Conservation (phyloP, 768 basidiomycete species). For the Xanthoconium stramineum region DNA sequence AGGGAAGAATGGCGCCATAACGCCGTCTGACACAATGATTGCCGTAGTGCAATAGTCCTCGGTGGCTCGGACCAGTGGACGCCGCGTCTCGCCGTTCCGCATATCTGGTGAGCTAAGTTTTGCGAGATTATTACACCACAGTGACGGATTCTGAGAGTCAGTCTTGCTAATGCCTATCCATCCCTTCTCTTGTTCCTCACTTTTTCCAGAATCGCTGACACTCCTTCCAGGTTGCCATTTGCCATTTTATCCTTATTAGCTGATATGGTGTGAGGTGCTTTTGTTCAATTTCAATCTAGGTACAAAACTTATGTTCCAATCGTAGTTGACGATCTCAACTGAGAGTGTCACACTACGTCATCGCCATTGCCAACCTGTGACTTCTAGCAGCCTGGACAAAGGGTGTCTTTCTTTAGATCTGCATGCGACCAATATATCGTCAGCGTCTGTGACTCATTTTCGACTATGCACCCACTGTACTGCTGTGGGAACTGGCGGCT, state of each 20-base stretch:
- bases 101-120: slow-evolving; percentile 23
- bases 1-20: slow-evolving; percentile 1
- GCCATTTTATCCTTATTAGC: background rate
- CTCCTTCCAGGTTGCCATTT: background rate
- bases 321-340: slow-evolving; percentile 25
- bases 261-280: background rate
- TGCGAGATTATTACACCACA: slow-evolving; percentile 33
- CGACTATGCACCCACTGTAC: slow-evolving; percentile 48
- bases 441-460: slow-evolving; percentile 10
- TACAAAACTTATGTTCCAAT: slow-evolving; percentile 9
- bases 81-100: slow-evolving; percentile 19
- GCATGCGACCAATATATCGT: slow-evolving; percentile 8
- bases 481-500: slow-evolving; percentile 72
- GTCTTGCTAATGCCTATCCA: slow-evolving; percentile 10
- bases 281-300: background rate
- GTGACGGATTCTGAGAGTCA: slow-evolving; percentile 17
- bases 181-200: background rate
- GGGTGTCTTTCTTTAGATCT: slow-evolving; percentile 37
- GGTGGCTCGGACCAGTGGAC: slow-evolving; percentile 2
- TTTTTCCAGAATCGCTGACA: background rate
- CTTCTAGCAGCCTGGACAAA: slow-evolving; percentile 32
- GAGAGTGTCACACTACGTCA: slow-evolving; percentile 9
- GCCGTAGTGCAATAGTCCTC: slow-evolving; percentile 10
- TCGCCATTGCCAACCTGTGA: background rate
- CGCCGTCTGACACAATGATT: slow-evolving; percentile 17